phyloP scores from a whole-genome alignment of 176 grass and related monocot species.

The Tillandsia leiboldiana region DNA sequence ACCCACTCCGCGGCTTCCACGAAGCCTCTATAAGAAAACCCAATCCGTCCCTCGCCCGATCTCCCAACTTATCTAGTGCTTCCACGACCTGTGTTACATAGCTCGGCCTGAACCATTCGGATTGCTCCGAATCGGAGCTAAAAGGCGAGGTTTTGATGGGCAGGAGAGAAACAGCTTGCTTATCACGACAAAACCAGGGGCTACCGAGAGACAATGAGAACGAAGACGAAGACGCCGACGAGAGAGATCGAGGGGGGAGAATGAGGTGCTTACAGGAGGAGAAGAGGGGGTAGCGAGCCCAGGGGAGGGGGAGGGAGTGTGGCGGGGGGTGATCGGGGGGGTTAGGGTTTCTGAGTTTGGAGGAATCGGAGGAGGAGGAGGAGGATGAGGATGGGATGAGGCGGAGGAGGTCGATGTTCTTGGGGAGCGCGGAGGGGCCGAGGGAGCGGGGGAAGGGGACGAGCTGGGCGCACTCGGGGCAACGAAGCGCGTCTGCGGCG shows the following conservation, averaged over 20 bases:
- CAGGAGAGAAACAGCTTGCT: conserved; percentile 26
- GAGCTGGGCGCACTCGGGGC: conserved; percentile 72
- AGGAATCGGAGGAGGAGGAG: conserved; percentile 2
- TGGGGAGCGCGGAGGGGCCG: conserved; percentile 59
- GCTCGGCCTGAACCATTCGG: conserved; percentile 29
- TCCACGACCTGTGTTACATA: conserved; percentile 22
- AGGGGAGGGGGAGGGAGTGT: conserved; percentile 27
- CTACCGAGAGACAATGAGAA: conserved; percentile 13
- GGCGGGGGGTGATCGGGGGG: neutral
- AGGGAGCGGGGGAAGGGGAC: conserved; percentile 56
- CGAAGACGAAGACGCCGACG: conserved; percentile 18
- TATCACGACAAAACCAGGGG: conserved; percentile 31
- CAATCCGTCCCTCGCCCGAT: conserved; percentile 35
- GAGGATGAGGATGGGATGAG: conserved; percentile 25
- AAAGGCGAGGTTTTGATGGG: conserved; percentile 3
- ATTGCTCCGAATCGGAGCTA: neutral
- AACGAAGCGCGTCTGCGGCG: conserved; percentile 47
- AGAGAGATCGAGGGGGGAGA: conserved; percentile 24
- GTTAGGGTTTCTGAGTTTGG: neutral
- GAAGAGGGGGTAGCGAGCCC: conserved; percentile 20
- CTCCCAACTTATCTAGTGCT: conserved; percentile 26
- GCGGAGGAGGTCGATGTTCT: conserved; percentile 72
- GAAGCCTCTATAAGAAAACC: conserved; percentile 39
- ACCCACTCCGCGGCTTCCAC: conserved; percentile 16
- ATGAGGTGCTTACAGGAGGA: conserved; percentile 15